These are phyloP conservation scores for Zygosaccharomyces sapae DNA, from an alignment of 1,139 yeast genomes.

Conservation along the genomic window DNA sequence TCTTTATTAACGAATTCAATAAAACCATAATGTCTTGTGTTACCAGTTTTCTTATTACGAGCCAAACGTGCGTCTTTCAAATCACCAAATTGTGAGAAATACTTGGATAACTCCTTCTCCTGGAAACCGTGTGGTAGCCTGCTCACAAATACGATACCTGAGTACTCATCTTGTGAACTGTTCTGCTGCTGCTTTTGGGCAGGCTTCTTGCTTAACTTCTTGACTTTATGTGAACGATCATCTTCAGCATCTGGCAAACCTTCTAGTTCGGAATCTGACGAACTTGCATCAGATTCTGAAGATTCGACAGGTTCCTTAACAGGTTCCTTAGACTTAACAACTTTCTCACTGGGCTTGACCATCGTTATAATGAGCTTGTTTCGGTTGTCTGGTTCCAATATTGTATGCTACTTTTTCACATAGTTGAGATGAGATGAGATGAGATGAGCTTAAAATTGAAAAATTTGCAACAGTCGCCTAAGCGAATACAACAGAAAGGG, in stretches of 20 bases:
- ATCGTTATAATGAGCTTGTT: neutral
- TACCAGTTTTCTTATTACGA: slow-evolving; percentile 86
- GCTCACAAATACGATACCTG: slow-evolving; percentile 81
- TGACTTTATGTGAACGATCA: slow-evolving; percentile 30
- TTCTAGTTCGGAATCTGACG: slow-evolving; percentile 33
- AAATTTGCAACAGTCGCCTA: slow-evolving; percentile 12
- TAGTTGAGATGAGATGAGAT: slow-evolving; percentile 11
- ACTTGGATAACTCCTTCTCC: slow-evolving; percentile 67
- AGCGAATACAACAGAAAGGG: neutral
- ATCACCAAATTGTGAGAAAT: slow-evolving; percentile 86
- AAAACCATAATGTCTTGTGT: slow-evolving; percentile 89
- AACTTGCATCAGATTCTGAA: slow-evolving; percentile 9
- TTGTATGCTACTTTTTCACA: neutral
- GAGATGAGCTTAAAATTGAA: slow-evolving; percentile 18
- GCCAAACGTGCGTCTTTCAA: slow-evolving; percentile 74
- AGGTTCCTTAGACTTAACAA: neutral
- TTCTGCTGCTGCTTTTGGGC: slow-evolving; percentile 18
- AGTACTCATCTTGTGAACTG: slow-evolving; percentile 28
- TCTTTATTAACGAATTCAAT: slow-evolving; percentile 71
- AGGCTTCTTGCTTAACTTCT: slow-evolving; percentile 31
- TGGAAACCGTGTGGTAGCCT: slow-evolving; percentile 91
- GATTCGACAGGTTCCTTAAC: slow-evolving; percentile 2
- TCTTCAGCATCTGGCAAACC: slow-evolving; percentile 38
- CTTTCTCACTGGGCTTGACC: slow-evolving; percentile 3
- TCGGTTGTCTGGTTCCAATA: neutral